phyloP scores from a whole-genome alignment of 148 eudicot species.

The Heliamphora exappendiculata region DNA sequence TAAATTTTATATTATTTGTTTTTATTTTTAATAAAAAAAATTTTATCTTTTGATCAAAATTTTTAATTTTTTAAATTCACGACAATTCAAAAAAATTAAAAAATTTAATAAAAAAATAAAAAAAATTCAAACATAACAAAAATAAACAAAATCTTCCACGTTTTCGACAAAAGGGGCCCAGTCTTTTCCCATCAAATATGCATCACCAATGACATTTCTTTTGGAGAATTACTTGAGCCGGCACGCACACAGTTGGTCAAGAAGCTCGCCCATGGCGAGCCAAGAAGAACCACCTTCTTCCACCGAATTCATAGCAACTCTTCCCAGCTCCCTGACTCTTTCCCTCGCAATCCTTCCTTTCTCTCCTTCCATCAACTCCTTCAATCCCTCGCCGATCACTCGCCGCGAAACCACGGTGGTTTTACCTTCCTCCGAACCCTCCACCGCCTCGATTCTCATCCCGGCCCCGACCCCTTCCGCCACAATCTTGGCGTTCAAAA shows the following conservation, averaged over 20 bases:
- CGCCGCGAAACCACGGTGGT: neutral
- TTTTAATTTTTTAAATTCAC: too few species aligned
- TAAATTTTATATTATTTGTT: too few species aligned
- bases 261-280: slow-evolving; percentile 4
- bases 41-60: too few species aligned
- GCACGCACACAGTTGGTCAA: slow-evolving; percentile 6
- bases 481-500: slow-evolving; percentile 23
- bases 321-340: slow-evolving; percentile 16
- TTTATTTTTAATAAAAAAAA: too few species aligned
- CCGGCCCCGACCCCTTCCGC: slow-evolving; percentile 22
- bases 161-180: too few species aligned
- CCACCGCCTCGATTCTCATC: neutral
- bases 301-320: slow-evolving; percentile 15
- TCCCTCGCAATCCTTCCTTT: slow-evolving; percentile 16
- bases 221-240: neutral
- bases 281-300: slow-evolving; percentile 27
- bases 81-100: too few species aligned
- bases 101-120: too few species aligned
- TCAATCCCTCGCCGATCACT: slow-evolving; percentile 18
- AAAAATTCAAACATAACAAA: too few species aligned
- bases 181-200: too few species aligned
- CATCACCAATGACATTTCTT: too few species aligned
- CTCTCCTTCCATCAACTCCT: slow-evolving; percentile 28
- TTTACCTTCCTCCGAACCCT: neutral
- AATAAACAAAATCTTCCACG: too few species aligned